phyloP scores from a whole-genome alignment of 441 rosid species.

The Raphanus hybrid region DNA sequence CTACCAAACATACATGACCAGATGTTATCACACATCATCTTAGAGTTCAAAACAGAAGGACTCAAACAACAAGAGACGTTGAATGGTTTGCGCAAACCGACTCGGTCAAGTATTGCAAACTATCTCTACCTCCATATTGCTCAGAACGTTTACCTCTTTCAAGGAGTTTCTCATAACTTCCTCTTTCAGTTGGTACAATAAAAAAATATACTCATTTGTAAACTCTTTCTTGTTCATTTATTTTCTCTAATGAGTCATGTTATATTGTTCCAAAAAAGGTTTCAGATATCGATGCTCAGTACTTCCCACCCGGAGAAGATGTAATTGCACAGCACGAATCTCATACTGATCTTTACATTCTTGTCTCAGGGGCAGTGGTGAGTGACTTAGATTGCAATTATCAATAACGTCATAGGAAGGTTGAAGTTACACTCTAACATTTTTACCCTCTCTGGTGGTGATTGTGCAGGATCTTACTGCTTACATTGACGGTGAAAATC shows the following conservation, averaged over 20 bases:
- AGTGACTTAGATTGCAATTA: conserved; percentile 30
- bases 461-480: conserved; percentile 58
- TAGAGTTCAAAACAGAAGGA: conserved; percentile 71
- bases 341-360: conserved; percentile 62
- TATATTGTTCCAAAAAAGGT: conserved; percentile 44
- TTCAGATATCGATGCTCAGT: conserved; percentile 75
- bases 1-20: conserved; percentile 65
- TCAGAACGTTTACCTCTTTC: conserved; percentile 58
- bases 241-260: too few relatives aligned
- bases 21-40: conserved; percentile 69
- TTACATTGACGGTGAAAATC: conserved; percentile 47
- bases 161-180: conserved; percentile 73
- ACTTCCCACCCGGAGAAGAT: conserved; percentile 76
- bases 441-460: conserved; percentile 10
- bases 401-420: not conserved
- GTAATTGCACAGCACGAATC: conserved; percentile 65
- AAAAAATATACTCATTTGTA: conserved; percentile 7
- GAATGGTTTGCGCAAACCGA: conserved; percentile 71
- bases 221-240: not conserved
- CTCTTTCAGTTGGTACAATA: conserved; percentile 69
- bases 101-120: conserved; percentile 65
- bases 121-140: conserved; percentile 63
- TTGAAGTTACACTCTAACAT: conserved; percentile 13
- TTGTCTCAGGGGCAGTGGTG: conserved; percentile 76
- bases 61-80: conserved; percentile 69